phyloP scores from a whole-genome alignment of 345 rosid genomes.

The Chamaenerion angustifolium region DNA sequence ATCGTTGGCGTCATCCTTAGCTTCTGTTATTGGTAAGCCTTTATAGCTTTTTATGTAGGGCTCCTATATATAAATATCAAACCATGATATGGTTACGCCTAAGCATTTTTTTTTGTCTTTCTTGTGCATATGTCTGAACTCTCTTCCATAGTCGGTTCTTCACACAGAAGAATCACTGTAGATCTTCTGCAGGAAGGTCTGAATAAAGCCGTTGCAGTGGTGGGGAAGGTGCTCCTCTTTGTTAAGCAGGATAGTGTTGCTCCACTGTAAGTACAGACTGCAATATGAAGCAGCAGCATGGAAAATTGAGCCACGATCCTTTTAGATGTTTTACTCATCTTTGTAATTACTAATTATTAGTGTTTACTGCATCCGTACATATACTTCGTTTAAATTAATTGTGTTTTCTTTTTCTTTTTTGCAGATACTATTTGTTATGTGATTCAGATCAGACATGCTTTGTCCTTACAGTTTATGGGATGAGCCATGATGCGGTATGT shows the following conservation, averaged over 20 bases:
- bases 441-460: conserved; percentile 47
- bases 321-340: no score
- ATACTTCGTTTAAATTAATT: neutral
- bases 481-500: conserved; percentile 35
- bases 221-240: conserved; percentile 48
- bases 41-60: conserved; percentile 2
- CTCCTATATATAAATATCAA: neutral
- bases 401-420: neutral
- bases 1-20: conserved; percentile 28
- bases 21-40: conserved; percentile 18
- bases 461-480: conserved; percentile 51
- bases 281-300: no score
- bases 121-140: neutral
- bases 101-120: neutral
- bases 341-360: no score
- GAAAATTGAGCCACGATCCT: no score
- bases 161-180: conserved; percentile 23
- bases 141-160: conserved; percentile 26
- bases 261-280: conserved; percentile 39
- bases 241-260: conserved; percentile 45
- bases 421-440: conserved; percentile 55
- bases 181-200: conserved; percentile 46
- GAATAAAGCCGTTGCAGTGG: conserved; percentile 41
- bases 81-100: neutral
- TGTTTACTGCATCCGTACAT: no score